Evolutionary conservation across 257 asterid genomes (phyloP).

Genomic region (Solanum appendiculatum): DNA sequence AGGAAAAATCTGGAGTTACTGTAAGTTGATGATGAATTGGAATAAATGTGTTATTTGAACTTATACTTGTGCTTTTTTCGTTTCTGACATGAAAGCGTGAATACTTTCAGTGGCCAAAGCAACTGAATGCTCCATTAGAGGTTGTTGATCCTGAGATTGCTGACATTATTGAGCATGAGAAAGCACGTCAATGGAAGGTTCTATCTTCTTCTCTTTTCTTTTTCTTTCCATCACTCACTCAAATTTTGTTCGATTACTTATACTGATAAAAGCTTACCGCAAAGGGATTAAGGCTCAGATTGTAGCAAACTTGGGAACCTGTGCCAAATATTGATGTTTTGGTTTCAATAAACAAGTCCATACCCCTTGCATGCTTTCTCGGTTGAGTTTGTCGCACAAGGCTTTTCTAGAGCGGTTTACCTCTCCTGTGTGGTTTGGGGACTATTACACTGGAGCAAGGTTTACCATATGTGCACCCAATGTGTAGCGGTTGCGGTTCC

Average conservation of each 20-base stretch:
- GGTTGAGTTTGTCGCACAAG: neutral
- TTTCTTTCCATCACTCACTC: neutral
- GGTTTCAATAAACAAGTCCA: neutral
- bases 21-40: constrained; percentile 28
- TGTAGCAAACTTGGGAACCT: neutral
- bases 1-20: constrained; percentile 56
- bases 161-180: constrained; percentile 86
- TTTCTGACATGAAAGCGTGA: neutral
- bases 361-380: neutral
- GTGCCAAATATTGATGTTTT: neutral
- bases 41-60: neutral
- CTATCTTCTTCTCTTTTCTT: neutral
- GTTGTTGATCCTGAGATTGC: constrained; percentile 84
- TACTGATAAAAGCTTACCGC: neutral
- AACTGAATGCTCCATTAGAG: constrained; percentile 67
- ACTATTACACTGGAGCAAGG: neutral
- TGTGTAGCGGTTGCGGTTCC: neutral
- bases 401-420: neutral
- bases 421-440: neutral
- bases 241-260: neutral
- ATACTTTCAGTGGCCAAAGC: constrained; percentile 60
- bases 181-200: constrained; percentile 98
- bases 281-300: neutral
- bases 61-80: neutral
- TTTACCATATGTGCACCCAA: neutral